Base-by-base conservation (phyloP, 495 filamentous ascomycete genomes). In the Evernia prunastri region DNA sequence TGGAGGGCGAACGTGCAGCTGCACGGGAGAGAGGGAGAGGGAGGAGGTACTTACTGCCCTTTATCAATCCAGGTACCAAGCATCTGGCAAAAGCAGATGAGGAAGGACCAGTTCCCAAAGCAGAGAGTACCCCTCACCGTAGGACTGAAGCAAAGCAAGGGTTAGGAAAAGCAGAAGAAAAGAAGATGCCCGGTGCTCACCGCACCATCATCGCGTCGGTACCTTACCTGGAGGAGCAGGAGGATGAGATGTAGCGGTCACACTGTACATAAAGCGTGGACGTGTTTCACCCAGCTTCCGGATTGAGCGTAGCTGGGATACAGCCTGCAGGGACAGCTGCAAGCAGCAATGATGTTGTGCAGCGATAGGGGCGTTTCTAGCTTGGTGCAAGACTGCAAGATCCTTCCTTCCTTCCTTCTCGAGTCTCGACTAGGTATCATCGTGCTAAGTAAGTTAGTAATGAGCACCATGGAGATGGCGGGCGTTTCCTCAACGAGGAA, bases 341-440 rank as follows among this genome's bases (percentile, higher is more conserved):
- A 53, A 53, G 49, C 49, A 9, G 12, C 27, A 29, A 27, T 17
- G 45, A 49, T n/a, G 27, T 4, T 3, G 25, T 8, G 13, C 25
- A 31, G 3, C 25, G 49, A 53, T 53, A 53, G 49, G 49, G 49
- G 49, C 49, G 49, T 29, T 53, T 53, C 11, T 27, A 51, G 47
- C 11, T 18, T 2, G 6, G 10, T 9, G 20, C 42, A 10, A 8
- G 5, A 45, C 23, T 7, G 20, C 42, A n/a, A n/a, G n/a, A n/a
- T n/a, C n/a, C n/a, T n/a, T n/a, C n/a, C n/a, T n/a, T n/a, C n/a
- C n/a, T n/a, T 45, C 20, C 42, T 1, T 45, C 42, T 45, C 20
- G 20, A 45, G 42, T n/a, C n/a, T n/a, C n/a, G n/a, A n/a, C n/a
- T n/a, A n/a, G n/a, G n/a, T n/a, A n/a, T n/a, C n/a, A n/a, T n/a